Evolutionary conservation across 805 yeast species (phyloP).

Genomic region (Barnettozyma californica): DNA sequence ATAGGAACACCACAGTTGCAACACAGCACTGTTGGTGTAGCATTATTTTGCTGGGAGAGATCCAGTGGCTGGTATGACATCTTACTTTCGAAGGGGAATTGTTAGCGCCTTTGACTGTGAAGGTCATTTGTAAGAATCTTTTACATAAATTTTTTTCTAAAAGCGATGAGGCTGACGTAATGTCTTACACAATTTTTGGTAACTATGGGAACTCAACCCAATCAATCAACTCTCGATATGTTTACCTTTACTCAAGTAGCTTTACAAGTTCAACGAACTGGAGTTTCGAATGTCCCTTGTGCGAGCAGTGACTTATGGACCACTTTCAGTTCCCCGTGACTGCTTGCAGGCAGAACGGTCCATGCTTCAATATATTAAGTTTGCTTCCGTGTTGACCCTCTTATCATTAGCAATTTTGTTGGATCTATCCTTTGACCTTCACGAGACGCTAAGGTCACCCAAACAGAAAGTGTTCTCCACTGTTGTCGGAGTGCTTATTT

Average conservation of each 20-base stretch:
- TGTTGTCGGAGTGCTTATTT: conserved; percentile 13
- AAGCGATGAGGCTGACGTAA: neutral
- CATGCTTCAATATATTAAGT: conserved; percentile 19
- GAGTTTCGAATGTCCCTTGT: neutral
- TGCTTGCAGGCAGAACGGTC: conserved; percentile 26
- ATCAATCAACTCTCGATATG: no score
- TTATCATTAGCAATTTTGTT: conserved; percentile 18
- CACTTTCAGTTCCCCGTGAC: conserved; percentile 22
- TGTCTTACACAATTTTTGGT: neutral
- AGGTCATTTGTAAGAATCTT: neutral
- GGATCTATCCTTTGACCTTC: conserved; percentile 13
- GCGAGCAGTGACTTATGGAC: neutral
- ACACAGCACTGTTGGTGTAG: conserved; percentile 84
- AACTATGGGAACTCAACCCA: neutral
- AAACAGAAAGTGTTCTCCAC: conserved; percentile 9
- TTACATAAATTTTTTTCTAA: neutral
- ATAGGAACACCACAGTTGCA: conserved; percentile 98
- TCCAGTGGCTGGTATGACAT: conserved; percentile 37
- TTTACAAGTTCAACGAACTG: neutral
- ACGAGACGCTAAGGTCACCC: neutral
- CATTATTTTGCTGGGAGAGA: conserved; percentile 28
- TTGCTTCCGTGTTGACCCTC: conserved; percentile 16
- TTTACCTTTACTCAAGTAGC: no score
- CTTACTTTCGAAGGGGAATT: neutral
- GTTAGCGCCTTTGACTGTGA: neutral